phyloP scores from a whole-genome alignment of 1,139 yeast genomes.

The Yamadazyma taylorii region DNA sequence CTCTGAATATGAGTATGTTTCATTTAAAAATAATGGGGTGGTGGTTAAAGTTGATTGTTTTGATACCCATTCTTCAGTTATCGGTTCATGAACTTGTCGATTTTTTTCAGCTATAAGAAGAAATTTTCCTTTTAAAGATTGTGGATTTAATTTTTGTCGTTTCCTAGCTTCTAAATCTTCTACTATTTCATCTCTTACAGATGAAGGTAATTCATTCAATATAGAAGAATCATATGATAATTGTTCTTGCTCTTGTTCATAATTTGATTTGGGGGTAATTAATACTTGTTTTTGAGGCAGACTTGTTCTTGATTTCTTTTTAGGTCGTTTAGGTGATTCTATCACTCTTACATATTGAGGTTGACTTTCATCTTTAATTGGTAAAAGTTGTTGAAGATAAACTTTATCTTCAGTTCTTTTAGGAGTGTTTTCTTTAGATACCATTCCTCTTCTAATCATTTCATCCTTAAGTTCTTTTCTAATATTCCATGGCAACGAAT shows the following conservation, averaged over 20 bases:
- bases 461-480: slow-evolving; percentile 50
- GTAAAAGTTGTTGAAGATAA: slow-evolving; percentile 44
- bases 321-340: slow-evolving; percentile 30
- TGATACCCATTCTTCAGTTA: slow-evolving; percentile 28
- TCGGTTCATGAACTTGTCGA: slow-evolving; percentile 18
- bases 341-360: slow-evolving; percentile 37
- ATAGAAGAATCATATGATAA: slow-evolving; percentile 39
- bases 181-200: slow-evolving; percentile 40
- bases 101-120: slow-evolving; percentile 20
- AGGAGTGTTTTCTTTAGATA: slow-evolving; percentile 17
- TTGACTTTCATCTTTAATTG: slow-evolving; percentile 22
- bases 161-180: slow-evolving; percentile 37
- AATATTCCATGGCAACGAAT: slow-evolving; percentile 53
- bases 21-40: slow-evolving; percentile 38
- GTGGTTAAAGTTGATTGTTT: slow-evolving; percentile 18
- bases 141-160: slow-evolving; percentile 27
- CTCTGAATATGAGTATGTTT: slow-evolving; percentile 27
- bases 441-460: slow-evolving; percentile 35
- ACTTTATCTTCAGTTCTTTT: slow-evolving; percentile 21
- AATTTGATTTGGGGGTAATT: slow-evolving; percentile 5
- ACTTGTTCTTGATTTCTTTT: slow-evolving; percentile 14
- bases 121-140: slow-evolving; percentile 33
- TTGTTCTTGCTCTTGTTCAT: slow-evolving; percentile 12
- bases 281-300: slow-evolving; percentile 15
- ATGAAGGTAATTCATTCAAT: slow-evolving; percentile 48